A percentile compares a stretch with the other conserved stretches of the same genome.
These are phyloP conservation scores for Venustampulla echinocandica DNA, from an alignment of 495 filamentous ascomycete species.

Conservation along the genomic window DNA sequence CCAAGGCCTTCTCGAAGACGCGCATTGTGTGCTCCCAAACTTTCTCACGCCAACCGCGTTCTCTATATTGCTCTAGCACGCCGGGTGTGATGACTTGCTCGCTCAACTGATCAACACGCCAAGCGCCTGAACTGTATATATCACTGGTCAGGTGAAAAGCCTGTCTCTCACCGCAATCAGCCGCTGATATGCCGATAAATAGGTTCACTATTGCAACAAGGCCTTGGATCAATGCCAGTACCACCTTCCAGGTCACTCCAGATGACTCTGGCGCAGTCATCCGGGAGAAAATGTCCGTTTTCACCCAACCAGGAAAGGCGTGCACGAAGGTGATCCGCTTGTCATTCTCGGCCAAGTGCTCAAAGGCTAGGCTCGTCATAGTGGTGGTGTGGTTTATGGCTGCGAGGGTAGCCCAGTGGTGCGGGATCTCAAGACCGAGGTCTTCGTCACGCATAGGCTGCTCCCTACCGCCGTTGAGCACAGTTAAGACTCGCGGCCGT, in stretches of 20 bases:
- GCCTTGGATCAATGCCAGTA: neutral
- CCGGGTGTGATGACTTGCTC: too few species aligned
- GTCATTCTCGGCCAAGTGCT: slow-evolving; percentile 19
- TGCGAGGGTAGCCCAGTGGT: neutral
- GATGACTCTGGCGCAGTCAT: neutral
- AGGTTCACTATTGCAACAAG: neutral
- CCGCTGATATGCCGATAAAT: neutral
- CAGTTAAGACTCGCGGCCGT: slow-evolving; percentile 4
- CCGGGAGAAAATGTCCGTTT: slow-evolving; percentile 13
- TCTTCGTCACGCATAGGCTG: neutral
- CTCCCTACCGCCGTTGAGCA: slow-evolving; percentile 9
- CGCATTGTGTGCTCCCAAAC: slow-evolving; percentile 7
- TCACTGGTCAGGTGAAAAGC: slow-evolving; percentile 4
- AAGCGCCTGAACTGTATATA: slow-evolving; percentile 1
- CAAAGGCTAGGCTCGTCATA: slow-evolving; percentile 21
- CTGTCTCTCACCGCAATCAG: slow-evolving; percentile 8
- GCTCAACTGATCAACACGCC: too few species aligned
- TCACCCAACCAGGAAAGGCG: slow-evolving; percentile 29
- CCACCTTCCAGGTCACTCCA: neutral
- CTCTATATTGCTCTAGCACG: slow-evolving; percentile 1
- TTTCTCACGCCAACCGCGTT: slow-evolving; percentile 2
- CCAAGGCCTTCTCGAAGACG: slow-evolving; percentile 23
- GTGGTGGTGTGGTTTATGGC: neutral
- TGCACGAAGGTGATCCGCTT: slow-evolving; percentile 29
- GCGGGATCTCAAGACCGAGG: slow-evolving; percentile 6